Base-by-base conservation (phyloP, 495 filamentous ascomycete species). In the Chaetomium fimeti region DNA sequence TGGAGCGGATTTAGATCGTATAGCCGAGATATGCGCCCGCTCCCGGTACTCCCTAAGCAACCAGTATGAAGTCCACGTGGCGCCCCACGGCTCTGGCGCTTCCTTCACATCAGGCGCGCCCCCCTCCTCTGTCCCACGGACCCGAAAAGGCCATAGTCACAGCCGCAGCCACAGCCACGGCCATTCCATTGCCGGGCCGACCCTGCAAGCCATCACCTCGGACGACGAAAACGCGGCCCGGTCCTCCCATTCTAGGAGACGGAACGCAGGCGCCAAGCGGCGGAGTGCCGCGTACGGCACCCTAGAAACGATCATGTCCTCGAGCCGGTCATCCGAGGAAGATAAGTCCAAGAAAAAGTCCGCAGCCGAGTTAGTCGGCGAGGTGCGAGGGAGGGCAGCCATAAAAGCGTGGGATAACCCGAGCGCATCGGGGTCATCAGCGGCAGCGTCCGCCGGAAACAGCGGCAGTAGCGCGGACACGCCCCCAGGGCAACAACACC, bases 41-140 rank as follows among this genome's bases (percentile, higher is more conserved):
- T 83, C 80, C 12, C 77, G 78, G 47, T 84, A 83, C 69, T 82
- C 79, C 52, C 68, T 84, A 36, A 83, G 81, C 68, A 84, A 84
- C 68, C 82, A 85, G 60, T 85, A 85, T 63, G 82, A 85, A 54
- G 81, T 84, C n/a, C 83, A 85, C 61, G 79, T 84, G 51, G 75
- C 80, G 7, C 82, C 83, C 9, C 83, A 84, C 66, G 81, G 81
- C 9, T 79, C 77, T 5, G 82, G 83, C 5, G 62, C 75, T 8
- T 66, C 73, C 0, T 78, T 82, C 60, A 24, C 74, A 20, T 22
- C 52, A 15, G 56, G 18, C 15, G n/a, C 63, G 11, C 3, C 57
- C 3, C 25, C 67, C 13, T 43, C 71, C 13, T 64, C 69, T 5
- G 62, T 60, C 12, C 27, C 45, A n/a, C 68, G 67, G 40, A 67